Evolutionary conservation across 2,329 filamentous ascomycete genomes (phyloP).

Genomic region (Erysiphe pulchra): DNA sequence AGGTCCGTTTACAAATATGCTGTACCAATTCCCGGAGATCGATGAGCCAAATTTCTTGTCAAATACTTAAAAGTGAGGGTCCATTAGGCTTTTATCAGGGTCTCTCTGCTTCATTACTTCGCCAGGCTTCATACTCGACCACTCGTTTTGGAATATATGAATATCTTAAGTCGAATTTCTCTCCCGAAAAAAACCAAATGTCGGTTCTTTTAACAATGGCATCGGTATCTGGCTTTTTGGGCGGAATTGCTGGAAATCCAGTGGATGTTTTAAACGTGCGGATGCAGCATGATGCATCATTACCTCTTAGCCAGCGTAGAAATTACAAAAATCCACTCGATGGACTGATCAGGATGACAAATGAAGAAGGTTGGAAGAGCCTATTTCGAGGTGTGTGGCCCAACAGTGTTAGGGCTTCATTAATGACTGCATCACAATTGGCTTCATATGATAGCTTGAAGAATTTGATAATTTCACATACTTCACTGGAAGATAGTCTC

Average conservation of each 20-base stretch:
- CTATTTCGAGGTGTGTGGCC: conserved; percentile 72
- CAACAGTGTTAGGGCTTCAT: conserved; percentile 55
- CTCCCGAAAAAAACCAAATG: conserved; percentile 36
- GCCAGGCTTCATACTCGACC: conserved; percentile 88
- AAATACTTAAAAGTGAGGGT: conserved; percentile 56
- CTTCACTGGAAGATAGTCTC: conserved; percentile 40
- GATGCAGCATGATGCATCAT: conserved; percentile 80
- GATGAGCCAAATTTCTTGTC: conserved; percentile 66
- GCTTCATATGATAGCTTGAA: conserved; percentile 74
- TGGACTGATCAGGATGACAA: conserved; percentile 66
- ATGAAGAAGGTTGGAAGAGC: conserved; percentile 49
- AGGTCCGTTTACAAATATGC: conserved; percentile 78
- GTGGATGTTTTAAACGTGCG: conserved; percentile 93
- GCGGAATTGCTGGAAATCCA: conserved; percentile 76
- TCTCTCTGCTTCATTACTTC: conserved; percentile 74
- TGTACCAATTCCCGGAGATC: conserved; percentile 46
- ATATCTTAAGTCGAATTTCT: conserved; percentile 52
- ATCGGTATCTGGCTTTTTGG: conserved; percentile 59
- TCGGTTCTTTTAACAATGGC: conserved; percentile 62
- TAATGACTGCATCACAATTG: conserved; percentile 69
- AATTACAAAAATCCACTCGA: conserved; percentile 81
- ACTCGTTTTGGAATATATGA: conserved; percentile 95
- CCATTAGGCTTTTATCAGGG: conserved; percentile 67
- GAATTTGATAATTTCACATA: conserved; percentile 35
- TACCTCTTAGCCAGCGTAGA: conserved; percentile 45